Evolutionary conservation across 2,329 filamentous ascomycete genomes (phyloP).

Genomic region (Paraphaeosphaeria sporulosa): DNA sequence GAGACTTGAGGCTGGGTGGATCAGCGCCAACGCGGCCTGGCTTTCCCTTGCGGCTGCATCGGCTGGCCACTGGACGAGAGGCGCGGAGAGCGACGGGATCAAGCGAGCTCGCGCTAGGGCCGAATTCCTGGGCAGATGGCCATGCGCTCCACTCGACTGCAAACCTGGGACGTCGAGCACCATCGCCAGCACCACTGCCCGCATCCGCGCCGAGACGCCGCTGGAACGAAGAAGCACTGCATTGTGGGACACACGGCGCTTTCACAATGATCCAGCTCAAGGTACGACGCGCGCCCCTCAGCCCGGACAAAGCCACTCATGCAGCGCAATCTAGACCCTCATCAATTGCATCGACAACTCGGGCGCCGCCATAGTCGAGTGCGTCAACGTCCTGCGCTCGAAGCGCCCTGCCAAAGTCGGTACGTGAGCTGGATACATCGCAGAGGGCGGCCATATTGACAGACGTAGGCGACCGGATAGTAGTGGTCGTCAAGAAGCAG

Average conservation of each 20-base stretch:
- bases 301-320: slow-evolving; percentile 59
- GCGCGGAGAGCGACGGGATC: slow-evolving; percentile 9
- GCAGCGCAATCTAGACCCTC: slow-evolving; percentile 73
- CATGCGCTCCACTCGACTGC: slow-evolving; percentile 1
- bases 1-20: slow-evolving; percentile 19
- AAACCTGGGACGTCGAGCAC: slow-evolving; percentile 16
- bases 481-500: slow-evolving; percentile 97
- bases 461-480: slow-evolving; percentile 84
- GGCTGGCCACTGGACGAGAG: slow-evolving; percentile 14
- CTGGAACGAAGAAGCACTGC: background rate
- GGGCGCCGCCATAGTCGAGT: slow-evolving; percentile 95
- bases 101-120: slow-evolving; percentile 13
- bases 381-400: slow-evolving; percentile 89
- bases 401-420: slow-evolving; percentile 89
- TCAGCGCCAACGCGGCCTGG: slow-evolving; percentile 16
- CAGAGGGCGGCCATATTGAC: slow-evolving; percentile 19
- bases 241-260: slow-evolving; percentile 1
- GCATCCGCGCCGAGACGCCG: background rate
- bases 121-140: slow-evolving; percentile 1
- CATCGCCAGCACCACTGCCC: slow-evolving; percentile 6
- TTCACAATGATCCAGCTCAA: slow-evolving; percentile 50
- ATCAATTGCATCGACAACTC: slow-evolving; percentile 99
- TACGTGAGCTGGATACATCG: slow-evolving; percentile 55
- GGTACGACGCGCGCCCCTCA: slow-evolving; percentile 30
- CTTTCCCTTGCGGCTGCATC: slow-evolving; percentile 17